These are phyloP conservation scores for Trapa incisa DNA, from an alignment of 345 rosid species.

Conservation along the genomic window DNA sequence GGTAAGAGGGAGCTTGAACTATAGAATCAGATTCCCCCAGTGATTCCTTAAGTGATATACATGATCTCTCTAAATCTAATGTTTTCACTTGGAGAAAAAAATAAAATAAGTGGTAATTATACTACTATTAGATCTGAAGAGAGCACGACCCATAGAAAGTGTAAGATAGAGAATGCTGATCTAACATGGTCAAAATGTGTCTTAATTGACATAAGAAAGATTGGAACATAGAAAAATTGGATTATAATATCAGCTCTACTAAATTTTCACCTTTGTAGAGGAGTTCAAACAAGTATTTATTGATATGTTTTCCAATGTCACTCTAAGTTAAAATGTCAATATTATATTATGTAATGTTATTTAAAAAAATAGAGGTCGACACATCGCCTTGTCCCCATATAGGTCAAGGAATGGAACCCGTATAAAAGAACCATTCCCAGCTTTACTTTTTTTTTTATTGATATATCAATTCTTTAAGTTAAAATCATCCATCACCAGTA, in stretches of 20 bases:
- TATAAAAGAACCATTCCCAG: too few species aligned
- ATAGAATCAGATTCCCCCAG: constrained; percentile 83
- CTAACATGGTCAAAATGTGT: constrained; percentile 69
- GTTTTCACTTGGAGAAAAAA: constrained; percentile 77
- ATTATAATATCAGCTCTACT: constrained; percentile 35
- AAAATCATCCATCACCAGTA: too few species aligned
- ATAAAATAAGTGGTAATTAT: constrained; percentile 39
- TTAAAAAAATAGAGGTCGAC: too few species aligned
- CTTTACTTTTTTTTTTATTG: too few species aligned
- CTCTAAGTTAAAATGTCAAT: too few species aligned
- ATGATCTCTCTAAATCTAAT: constrained; percentile 83
- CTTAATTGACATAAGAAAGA: constrained; percentile 41
- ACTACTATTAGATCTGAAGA: constrained; percentile 45
- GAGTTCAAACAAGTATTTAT: too few species aligned
- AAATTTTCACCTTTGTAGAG: constrained; percentile 77
- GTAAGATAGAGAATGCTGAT: constrained; percentile 69
- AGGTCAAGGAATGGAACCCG: too few species aligned
- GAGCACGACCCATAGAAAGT: constrained; percentile 40
- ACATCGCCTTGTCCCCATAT: too few species aligned
- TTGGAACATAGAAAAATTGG: constrained; percentile 51
- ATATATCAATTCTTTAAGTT: too few species aligned
- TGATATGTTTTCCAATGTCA: too few species aligned
- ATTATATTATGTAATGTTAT: too few species aligned
- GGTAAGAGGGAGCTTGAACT: constrained; percentile 48
- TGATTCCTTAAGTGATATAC: constrained; percentile 91